A percentile compares a stretch with the other conserved stretches of the same genome.
phyloP scores from a whole-genome alignment of 73 alveolate genomes.

The Diophrys sp. region DNA sequence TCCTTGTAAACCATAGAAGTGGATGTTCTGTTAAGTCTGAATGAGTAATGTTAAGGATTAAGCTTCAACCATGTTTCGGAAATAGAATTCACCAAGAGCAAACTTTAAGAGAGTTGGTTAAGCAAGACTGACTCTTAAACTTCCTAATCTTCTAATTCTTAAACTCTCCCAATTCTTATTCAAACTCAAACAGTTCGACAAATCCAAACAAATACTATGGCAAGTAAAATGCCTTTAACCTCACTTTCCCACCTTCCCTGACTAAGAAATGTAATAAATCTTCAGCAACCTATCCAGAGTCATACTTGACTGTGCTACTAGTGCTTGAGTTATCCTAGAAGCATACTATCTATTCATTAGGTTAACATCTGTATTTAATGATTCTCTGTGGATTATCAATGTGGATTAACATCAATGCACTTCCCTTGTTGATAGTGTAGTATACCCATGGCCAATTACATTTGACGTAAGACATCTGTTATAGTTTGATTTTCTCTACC shows the following conservation, averaged over 20 bases:
- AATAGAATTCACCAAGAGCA: not conserved
- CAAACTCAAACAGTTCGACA: no score
- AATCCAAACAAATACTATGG: not conserved
- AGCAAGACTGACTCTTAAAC: no score
- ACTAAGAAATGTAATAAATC: not conserved
- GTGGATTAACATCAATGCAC: not conserved
- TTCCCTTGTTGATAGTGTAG: not conserved
- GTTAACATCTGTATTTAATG: no score
- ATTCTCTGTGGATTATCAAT: not conserved
- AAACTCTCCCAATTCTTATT: no score
- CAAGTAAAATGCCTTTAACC: not conserved
- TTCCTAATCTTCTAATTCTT: not conserved
- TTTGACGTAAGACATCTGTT: not conserved
- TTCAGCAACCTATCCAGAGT: not conserved
- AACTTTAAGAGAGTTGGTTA: no score
- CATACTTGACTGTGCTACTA: not conserved
- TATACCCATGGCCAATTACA: not conserved
- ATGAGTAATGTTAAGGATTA: no score
- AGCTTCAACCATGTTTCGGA: not conserved
- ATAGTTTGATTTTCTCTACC: not conserved
- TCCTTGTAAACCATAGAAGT: not conserved
- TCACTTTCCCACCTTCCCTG: not conserved
- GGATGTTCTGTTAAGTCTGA: no score
- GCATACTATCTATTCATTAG: not conserved
- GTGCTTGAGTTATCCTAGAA: not conserved